Evolutionary conservation across 2,329 filamentous ascomycete genomes (phyloP).

Genomic region (Aspergillus pseudoterreus): DNA sequence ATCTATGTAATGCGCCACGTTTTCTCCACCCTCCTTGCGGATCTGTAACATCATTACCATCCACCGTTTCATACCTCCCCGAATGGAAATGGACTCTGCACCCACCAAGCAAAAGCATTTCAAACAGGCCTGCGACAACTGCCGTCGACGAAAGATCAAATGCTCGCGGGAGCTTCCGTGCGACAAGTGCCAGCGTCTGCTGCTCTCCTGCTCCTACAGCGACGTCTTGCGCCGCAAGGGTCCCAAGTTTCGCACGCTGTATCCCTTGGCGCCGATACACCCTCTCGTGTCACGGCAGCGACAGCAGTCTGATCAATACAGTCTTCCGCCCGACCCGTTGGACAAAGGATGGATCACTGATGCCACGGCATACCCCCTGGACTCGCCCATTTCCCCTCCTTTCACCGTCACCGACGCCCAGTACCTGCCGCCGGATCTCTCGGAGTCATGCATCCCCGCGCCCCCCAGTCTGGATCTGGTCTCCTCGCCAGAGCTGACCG

Average conservation of each 20-base stretch:
- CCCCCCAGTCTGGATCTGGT: constrained; percentile 29
- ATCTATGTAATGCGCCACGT: neutral
- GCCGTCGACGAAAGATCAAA: constrained; percentile 42
- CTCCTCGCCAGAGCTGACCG: constrained; percentile 33
- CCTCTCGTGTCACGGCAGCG: constrained; percentile 23
- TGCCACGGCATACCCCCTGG: constrained; percentile 16
- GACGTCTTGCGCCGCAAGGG: constrained; percentile 37
- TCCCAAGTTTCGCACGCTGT: constrained; percentile 37
- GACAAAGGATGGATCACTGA: constrained; percentile 21
- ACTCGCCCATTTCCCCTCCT: constrained; percentile 24
- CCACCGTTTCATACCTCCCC: neutral
- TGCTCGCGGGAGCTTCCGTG: constrained; percentile 39
- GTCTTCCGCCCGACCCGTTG: constrained; percentile 11
- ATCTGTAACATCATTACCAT: too few relatives aligned
- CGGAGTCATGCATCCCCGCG: constrained; percentile 23
- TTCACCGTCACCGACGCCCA: constrained; percentile 23
- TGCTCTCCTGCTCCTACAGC: constrained; percentile 39
- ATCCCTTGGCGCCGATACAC: constrained; percentile 35
- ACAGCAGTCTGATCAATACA: constrained; percentile 11
- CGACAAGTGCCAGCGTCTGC: constrained; percentile 37
- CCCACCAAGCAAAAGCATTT: constrained; percentile 18
- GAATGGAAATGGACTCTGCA: constrained; percentile 20
- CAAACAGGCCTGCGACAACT: constrained; percentile 41
- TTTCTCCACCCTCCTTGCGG: too few relatives aligned
- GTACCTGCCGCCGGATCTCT: constrained; percentile 20